phyloP scores from a whole-genome alignment of 2,329 filamentous ascomycete genomes.

The Achaetomium macrosporum region DNA sequence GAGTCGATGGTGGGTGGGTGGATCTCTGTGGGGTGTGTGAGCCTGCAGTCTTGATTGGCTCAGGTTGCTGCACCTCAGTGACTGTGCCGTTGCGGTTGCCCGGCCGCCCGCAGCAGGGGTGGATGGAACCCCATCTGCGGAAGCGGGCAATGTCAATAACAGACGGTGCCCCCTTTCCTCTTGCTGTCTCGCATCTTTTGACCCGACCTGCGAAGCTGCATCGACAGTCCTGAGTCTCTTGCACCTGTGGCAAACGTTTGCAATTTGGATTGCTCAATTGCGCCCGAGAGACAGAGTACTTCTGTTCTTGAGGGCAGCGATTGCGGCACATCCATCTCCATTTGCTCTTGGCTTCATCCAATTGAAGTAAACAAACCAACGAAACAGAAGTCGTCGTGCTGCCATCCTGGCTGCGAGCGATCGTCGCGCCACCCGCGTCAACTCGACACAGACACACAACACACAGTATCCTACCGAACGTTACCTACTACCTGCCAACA shows the following conservation, averaged over 20 bases:
- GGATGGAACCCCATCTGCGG: not conserved
- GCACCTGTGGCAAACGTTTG: not conserved
- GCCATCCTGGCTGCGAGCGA: not conserved
- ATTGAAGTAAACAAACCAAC: not conserved
- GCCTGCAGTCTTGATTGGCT: not conserved
- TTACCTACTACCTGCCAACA: not conserved
- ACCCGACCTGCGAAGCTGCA: not conserved
- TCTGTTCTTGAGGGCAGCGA: not conserved
- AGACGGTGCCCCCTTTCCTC: not conserved
- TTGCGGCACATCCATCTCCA: not conserved
- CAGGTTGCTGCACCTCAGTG: not conserved
- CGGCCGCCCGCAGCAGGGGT: constrained; percentile 3
- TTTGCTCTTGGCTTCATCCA: not conserved
- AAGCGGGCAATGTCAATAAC: constrained; percentile 9
- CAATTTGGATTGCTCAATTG: not conserved
- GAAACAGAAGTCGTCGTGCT: not conserved
- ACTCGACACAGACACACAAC: not conserved
- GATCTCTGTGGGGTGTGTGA: not conserved
- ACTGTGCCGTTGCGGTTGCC: constrained; percentile 9
- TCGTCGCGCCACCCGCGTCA: not conserved
- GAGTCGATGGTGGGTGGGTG: not conserved
- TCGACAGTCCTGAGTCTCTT: not conserved
- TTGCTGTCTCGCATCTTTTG: not conserved
- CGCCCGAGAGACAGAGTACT: not conserved
- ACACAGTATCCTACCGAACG: not conserved